These are phyloP conservation scores for Coemansia sp. DNA, from an alignment of 192 early-diverging fungal species.

Conservation along the genomic window DNA sequence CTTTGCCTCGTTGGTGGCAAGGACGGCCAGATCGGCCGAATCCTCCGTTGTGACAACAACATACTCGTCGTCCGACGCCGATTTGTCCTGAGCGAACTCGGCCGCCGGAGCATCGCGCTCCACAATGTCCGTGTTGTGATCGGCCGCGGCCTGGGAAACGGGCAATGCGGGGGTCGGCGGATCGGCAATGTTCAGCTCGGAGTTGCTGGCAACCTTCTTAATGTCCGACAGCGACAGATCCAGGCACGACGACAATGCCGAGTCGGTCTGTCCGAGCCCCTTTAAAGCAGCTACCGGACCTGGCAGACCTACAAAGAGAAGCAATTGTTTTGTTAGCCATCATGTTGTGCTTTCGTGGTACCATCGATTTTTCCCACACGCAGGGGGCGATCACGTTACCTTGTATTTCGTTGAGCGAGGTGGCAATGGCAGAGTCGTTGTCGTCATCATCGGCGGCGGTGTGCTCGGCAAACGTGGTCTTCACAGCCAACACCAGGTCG, in stretches of 20 bases:
- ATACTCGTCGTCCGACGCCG: slow-evolving; percentile 1
- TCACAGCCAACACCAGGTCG: not conserved
- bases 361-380: no score
- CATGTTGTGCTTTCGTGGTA: no score
- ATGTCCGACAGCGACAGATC: slow-evolving; percentile 43
- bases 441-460: slow-evolving; percentile 1
- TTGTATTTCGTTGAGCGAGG: slow-evolving; percentile 2
- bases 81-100: not conserved
- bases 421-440: slow-evolving; percentile 15
- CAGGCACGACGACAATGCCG: slow-evolving; percentile 34
- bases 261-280: slow-evolving; percentile 16
- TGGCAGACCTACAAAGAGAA: slow-evolving; percentile 7
- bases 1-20: no score
- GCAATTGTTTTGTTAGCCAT: not conserved
- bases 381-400: not conserved
- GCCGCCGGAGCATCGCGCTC: not conserved
- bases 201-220: slow-evolving; percentile 8
- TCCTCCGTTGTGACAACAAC: slow-evolving; percentile 3
- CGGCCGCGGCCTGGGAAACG: slow-evolving; percentile 2
- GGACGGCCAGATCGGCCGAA: not conserved
- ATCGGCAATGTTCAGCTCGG: not conserved
- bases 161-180: not conserved
- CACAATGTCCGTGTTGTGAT: not conserved
- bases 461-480: not conserved
- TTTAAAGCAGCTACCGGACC: slow-evolving; percentile 21